Evolutionary conservation across 192 early-diverging fungal genomes (phyloP), one percentile per base, ranked within the genome.

Genomic region (Coemansia sp.): DNA sequence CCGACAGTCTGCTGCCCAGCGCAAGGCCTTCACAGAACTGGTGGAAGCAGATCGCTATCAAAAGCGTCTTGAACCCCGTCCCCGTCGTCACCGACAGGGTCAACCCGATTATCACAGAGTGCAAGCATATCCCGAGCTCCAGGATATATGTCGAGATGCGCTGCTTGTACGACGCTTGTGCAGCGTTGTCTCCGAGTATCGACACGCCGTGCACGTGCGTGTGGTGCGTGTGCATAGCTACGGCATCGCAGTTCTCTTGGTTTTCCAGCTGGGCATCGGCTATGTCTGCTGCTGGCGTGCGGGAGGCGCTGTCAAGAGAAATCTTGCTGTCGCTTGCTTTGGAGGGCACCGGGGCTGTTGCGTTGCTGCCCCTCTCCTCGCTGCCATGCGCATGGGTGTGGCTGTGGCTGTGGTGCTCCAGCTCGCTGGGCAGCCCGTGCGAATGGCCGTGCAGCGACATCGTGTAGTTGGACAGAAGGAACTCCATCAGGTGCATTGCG

Each of bases 11-110:
- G 30, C 89, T 86, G 34, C 91, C 91, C 51, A 93, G 82, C 13
- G 90, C 90, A 37, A 93, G 66, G 26, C 92, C 92, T 72, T 92
- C 89, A 76, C 90, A 90, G 70, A 87, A 82, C 83, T 93, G 92
- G 73, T 84, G 84, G 75, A 93, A 91, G 25, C 84, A 70, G 20
- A 93, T 71, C 0, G 92, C 91, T 9, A 87, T 63, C 21, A 89
- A 62, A 0, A 94, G 78, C 2, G 83, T 82, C 9, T 68, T 81
- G 64, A 91, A 90, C 20, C 84, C 84, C 0, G 71, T 39, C 20
- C 76, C 81, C 9, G 67, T 75, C 7, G 87, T 81, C 2, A 83
- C 84, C 3, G 82, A 88, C 25, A 92, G 72, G 8, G 88, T 79
- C 26, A 93, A 60, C 8, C 91, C 91, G 39, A 93, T 91, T 21